Base-by-base conservation (phyloP, 2,329 filamentous ascomycete genomes). In the Blumeria hordei region DNA sequence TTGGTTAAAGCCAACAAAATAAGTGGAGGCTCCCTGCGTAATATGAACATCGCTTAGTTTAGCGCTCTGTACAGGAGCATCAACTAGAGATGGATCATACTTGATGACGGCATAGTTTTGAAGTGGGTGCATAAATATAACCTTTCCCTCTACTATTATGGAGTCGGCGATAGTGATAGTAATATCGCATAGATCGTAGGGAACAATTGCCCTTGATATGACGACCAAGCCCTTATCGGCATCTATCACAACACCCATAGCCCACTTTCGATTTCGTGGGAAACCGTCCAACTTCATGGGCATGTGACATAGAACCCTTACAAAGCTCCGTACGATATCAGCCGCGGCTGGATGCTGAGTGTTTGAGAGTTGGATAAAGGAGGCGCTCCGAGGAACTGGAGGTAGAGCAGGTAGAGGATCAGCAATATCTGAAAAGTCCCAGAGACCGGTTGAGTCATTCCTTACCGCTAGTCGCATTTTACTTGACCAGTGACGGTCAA, bases 1-100 rank as follows among this genome's bases (percentile, higher is more conserved):
- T 60, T 93, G 82, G 66, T 98, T 98, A 71, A 94, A 93, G n/a
- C 92, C 93, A 59, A 98, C 84, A 69, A 98, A 98, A 61, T 94
- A 88, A 0, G 88, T 95, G 56, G 90, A 83, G 52, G 88, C 86
- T 37, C 92, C 92, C 70, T 96, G 92, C 54, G 87, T 88, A 66
- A 96, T 87, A 62, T 81, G 80, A 55, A 85, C 79, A 6, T 74
- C 80, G 63, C 87, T 87, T 53, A 98, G 75, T 62, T 79, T 85
- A 4, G 93, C 92, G 59, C 85, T 90, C 71, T 88, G 78, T 11
- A 98, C 88, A 0, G 92, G 88, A 1, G 90, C 92, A 64, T 94
- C 80, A n/a, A 96, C 93, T 16, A 98, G 76, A 41, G 77, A 80
- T 1, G 92, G 86, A 65, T 98, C 90, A 66, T 98, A 98, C 69